Evolutionary conservation across 768 basidiomycete species (phyloP).

Genomic region (Naematelia aurantialba): DNA sequence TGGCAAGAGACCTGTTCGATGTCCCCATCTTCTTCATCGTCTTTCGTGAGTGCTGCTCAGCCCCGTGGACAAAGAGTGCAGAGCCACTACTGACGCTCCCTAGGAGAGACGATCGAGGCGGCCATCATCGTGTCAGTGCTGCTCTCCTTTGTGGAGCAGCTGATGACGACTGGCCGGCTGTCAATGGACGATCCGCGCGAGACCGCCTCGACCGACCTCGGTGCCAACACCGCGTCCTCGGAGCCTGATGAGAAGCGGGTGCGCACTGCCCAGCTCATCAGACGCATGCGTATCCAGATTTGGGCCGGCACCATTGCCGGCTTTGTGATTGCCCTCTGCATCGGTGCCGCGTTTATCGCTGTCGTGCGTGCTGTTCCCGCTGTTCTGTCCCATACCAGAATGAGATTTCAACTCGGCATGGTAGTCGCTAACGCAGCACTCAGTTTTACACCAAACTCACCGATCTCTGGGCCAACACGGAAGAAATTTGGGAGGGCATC

Average conservation of each 20-base stretch:
- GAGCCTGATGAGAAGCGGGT: conserved; percentile 10
- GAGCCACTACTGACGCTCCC: background rate
- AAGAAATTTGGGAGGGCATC: conserved; percentile 88
- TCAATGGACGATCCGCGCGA: background rate
- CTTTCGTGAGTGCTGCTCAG: conserved; percentile 58
- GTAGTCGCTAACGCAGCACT: too few relatives aligned
- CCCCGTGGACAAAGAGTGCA: background rate
- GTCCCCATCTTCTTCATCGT: conserved; percentile 95
- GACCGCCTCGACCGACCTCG: background rate
- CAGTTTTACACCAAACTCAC: conserved; percentile 84
- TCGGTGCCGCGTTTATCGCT: conserved; percentile 88
- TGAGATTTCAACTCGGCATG: background rate
- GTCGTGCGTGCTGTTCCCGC: conserved; percentile 52
- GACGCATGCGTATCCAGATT: conserved; percentile 69
- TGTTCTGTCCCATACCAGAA: background rate
- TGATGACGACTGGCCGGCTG: conserved; percentile 45
- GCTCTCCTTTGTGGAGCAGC: conserved; percentile 81
- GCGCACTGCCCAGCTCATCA: conserved; percentile 37
- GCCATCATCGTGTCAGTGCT: conserved; percentile 88
- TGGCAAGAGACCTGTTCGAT: conserved; percentile 75
- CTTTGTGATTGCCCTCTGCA: conserved; percentile 70
- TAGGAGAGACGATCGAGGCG: conserved; percentile 78
- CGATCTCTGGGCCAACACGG: conserved; percentile 77
- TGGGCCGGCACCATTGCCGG: conserved; percentile 71
- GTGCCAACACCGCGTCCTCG: background rate